Evolutionary conservation across 2,329 filamentous ascomycete genomes (phyloP), one percentile per base, ranked within the genome.

Genomic region (Scleromitrula shiraiana): DNA sequence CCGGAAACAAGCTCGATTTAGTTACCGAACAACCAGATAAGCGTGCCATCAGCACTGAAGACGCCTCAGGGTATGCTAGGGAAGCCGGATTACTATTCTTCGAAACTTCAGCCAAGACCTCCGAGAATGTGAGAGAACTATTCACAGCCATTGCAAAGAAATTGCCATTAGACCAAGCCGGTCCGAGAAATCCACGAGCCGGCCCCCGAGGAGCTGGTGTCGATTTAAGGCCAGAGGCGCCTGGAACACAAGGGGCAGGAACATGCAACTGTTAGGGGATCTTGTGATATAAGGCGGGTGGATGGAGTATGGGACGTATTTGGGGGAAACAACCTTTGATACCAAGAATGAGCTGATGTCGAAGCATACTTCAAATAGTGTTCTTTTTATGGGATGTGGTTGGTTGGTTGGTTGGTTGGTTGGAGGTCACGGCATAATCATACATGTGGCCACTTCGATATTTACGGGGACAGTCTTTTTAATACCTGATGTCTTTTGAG

Each of bases 131-230:
- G 47, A 80, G 83, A 62, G 93, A 97, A 60, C 76, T 98, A 45
- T 98, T 98, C 70, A 96, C 91, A 35, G 89, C 89, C 50, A 97
- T 98, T 65, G 93, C 93, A 53, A 95, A 91, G 83, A 97, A 95
- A 71, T 76, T 98, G 56, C 93, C 93, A 26, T 82, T 97, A 59
- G 93, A 98, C 65, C 93, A 97, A 70, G 90, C 83, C 42, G 91
- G 90, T n/a, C 88, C 91, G 54, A 81, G 91, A 65, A 90, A 90
- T 67, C 76, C 90, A 64, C 77, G 90, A 59, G 70, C 77, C 50
- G 29, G 76, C 55, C 74, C 77, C 57, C 58, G 65, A 49, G 37
- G 45, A 26, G 58, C 56, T 23, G 82, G 82, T 45, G 83, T 87
- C 30, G 81, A 86, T 65, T 69, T 87, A 55, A 75, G 81, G 50